phyloP scores from a whole-genome alignment of 2,329 filamentous ascomycete genomes.

The Seiridium cupressi region DNA sequence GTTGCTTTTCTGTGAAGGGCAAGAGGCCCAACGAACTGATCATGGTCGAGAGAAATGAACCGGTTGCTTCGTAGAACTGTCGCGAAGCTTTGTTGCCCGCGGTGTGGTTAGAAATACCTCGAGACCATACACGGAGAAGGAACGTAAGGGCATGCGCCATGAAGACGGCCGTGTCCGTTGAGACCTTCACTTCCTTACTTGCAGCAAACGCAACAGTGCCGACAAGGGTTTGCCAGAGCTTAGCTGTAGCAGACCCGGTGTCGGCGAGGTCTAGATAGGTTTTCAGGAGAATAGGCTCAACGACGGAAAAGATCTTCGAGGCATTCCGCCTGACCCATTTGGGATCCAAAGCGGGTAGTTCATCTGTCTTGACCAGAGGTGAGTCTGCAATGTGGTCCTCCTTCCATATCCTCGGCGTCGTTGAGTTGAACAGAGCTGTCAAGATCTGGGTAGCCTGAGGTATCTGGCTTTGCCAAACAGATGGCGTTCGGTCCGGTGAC shows the following conservation, averaged over 20 bases:
- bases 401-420: slow-evolving; percentile 64
- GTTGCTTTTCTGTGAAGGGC: slow-evolving; percentile 62
- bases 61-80: slow-evolving; percentile 54
- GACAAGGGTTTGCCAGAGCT: slow-evolving; percentile 62
- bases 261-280: slow-evolving; percentile 63
- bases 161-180: slow-evolving; percentile 77
- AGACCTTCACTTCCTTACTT: slow-evolving; percentile 86
- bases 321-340: slow-evolving; percentile 83
- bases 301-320: slow-evolving; percentile 60
- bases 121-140: slow-evolving; percentile 67
- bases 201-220: slow-evolving; percentile 65
- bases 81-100: slow-evolving; percentile 48
- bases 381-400: slow-evolving; percentile 67
- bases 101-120: slow-evolving; percentile 50
- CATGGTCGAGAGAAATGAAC: slow-evolving; percentile 47
- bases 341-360: slow-evolving; percentile 79
- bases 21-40: slow-evolving; percentile 53
- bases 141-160: slow-evolving; percentile 70
- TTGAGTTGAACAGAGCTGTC: slow-evolving; percentile 66
- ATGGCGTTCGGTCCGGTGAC: slow-evolving; percentile 29
- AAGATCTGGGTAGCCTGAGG: slow-evolving; percentile 68
- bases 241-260: slow-evolving; percentile 49
- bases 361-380: slow-evolving; percentile 60
- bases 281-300: slow-evolving; percentile 58
- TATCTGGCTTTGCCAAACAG: slow-evolving; percentile 43